phyloP scores from a whole-genome alignment of 108 stramenopile species.

The Skeletonema grethae region DNA sequence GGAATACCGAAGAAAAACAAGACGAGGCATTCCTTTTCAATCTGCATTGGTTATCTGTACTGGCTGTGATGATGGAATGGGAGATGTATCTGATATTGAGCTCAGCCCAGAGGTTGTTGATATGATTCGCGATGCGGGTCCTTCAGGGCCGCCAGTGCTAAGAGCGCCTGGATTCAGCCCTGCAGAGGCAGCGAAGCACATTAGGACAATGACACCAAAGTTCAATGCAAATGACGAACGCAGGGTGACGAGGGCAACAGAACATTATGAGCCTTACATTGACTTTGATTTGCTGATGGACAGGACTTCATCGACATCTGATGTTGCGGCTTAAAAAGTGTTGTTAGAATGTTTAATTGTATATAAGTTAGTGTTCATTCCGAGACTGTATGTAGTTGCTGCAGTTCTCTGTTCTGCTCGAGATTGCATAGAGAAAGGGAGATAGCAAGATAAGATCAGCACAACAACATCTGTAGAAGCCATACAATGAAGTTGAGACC shows the following conservation, averaged over 20 bases:
- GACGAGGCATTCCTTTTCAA: conserved; percentile 48
- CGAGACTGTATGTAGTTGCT: no score
- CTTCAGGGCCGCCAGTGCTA: conserved; percentile 36
- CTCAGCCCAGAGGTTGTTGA: conserved; percentile 58
- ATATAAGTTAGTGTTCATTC: neutral
- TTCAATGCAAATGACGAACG: conserved; percentile 76
- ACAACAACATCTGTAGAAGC: no score
- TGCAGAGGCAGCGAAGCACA: conserved; percentile 73
- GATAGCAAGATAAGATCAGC: no score
- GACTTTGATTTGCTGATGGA: conserved; percentile 83
- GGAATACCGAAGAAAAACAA: conserved; percentile 61
- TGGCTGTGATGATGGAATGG: conserved; percentile 59
- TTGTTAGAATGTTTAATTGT: conserved; percentile 1
- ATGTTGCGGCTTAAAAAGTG: neutral
- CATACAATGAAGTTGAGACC: no score
- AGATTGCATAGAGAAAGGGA: no score
- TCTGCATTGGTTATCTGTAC: conserved; percentile 73
- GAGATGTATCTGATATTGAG: conserved; percentile 40
- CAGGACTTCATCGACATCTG: conserved; percentile 33
- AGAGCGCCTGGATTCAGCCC: conserved; percentile 59
- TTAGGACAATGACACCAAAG: conserved; percentile 81
- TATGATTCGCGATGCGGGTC: conserved; percentile 53
- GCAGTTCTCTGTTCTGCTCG: no score
- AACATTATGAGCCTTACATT: conserved; percentile 89
- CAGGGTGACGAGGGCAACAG: conserved; percentile 67